These are phyloP conservation scores for Russula olivacea DNA, from an alignment of 768 basidiomycete species.

Conservation along the genomic window DNA sequence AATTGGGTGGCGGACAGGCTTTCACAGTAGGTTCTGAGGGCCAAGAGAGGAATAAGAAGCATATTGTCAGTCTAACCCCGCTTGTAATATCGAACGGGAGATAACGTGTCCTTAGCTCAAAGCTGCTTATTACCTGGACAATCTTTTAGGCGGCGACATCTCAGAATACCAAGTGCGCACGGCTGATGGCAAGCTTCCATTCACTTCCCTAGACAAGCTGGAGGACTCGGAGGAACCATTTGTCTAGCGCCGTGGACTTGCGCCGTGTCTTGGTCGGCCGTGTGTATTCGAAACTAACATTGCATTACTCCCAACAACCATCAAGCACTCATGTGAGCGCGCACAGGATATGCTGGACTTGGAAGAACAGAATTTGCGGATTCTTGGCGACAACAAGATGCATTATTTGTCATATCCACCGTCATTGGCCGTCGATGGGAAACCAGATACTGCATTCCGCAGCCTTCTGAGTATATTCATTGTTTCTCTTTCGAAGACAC, in stretches of 20 bases:
- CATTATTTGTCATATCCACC: constrained; percentile 43
- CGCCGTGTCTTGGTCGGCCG: constrained; percentile 40
- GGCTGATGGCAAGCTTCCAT: constrained; percentile 19
- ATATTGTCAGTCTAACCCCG: constrained; percentile 45
- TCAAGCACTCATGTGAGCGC: constrained; percentile 26
- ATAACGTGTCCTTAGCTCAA: constrained; percentile 33
- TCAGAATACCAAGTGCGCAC: constrained; percentile 10
- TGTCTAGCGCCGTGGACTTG: constrained; percentile 25
- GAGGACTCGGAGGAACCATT: background rate
- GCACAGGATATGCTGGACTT: constrained; percentile 40
- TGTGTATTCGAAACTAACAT: constrained; percentile 53
- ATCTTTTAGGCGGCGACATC: constrained; percentile 21
- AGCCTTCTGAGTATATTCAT: constrained; percentile 41
- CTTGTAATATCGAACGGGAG: background rate
- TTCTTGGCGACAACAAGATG: constrained; percentile 33
- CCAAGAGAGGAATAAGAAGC: constrained; percentile 47
- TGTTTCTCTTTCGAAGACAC: background rate
- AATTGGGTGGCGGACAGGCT: constrained; percentile 51
- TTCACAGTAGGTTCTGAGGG: constrained; percentile 60
- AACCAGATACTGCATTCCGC: constrained; percentile 44
- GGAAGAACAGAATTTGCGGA: constrained; percentile 34
- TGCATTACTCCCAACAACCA: constrained; percentile 35
- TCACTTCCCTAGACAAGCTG: constrained; percentile 16
- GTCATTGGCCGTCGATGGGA: constrained; percentile 53
- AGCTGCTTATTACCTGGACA: constrained; percentile 38